Evolutionary conservation across 768 basidiomycete species (phyloP).

Genomic region (Rubroboletus satanas): DNA sequence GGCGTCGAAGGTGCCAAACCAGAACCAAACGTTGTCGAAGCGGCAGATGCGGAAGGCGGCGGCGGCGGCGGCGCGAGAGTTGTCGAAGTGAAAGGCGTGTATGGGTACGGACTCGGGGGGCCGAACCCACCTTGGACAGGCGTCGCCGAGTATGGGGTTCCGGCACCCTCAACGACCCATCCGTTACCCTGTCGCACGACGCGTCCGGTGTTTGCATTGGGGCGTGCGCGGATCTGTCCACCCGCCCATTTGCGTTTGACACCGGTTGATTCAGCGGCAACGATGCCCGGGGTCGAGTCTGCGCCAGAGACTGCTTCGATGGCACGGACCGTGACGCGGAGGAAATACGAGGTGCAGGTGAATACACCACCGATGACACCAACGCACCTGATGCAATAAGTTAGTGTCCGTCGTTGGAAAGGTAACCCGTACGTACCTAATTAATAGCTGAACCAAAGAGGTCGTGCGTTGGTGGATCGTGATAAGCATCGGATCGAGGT

Average conservation of each 20-base stretch:
- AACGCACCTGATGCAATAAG: constrained; percentile 46
- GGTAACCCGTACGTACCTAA: constrained; percentile 43
- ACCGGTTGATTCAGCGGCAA: constrained; percentile 63
- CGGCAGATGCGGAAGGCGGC: constrained; percentile 7
- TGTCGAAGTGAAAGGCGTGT: constrained; percentile 31
- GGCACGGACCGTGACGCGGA: constrained; percentile 59
- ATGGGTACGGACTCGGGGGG: constrained; percentile 25
- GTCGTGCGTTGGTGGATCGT: constrained; percentile 88
- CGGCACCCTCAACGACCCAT: constrained; percentile 54
- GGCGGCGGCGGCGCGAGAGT: constrained; percentile 1
- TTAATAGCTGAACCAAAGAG: constrained; percentile 72
- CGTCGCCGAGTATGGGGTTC: constrained; percentile 37
- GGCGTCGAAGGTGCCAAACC: constrained; percentile 25
- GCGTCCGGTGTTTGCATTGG: constrained; percentile 30
- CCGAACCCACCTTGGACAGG: constrained; percentile 31
- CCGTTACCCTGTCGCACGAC: constrained; percentile 56
- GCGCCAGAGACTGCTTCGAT: constrained; percentile 59
- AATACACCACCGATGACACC: constrained; percentile 95
- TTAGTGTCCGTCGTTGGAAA: neutral
- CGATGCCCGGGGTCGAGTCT: constrained; percentile 51
- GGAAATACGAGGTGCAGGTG: constrained; percentile 77
- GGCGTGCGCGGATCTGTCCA: constrained; percentile 55
- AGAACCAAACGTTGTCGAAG: constrained; percentile 34
- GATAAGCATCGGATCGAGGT: constrained; percentile 85
- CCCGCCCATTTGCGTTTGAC: constrained; percentile 70